Evolutionary conservation across 1,284 basidiomycete genomes (phyloP).

Genomic region (Schizopora paradoxa): DNA sequence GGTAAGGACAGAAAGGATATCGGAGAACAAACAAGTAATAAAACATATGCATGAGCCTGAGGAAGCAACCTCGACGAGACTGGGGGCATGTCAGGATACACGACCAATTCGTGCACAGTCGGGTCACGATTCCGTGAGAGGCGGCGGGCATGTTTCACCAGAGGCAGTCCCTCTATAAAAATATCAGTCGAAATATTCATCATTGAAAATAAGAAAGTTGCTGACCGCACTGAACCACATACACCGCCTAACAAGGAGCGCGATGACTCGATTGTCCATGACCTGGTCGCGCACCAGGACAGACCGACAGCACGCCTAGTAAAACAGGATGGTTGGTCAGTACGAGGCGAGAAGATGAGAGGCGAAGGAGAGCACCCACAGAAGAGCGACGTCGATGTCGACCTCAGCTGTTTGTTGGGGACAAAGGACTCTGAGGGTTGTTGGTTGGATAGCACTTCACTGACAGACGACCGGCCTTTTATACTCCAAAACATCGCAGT

Average conservation of each 20-base stretch:
- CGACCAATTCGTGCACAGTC: too few species aligned
- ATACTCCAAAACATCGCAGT: too few species aligned
- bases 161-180: constrained; percentile 4
- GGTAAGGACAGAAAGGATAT: too few species aligned
- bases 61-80: too few species aligned
- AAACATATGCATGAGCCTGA: too few species aligned
- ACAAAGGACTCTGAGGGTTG: too few species aligned
- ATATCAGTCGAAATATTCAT: neutral
- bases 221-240: neutral
- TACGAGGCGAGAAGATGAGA: neutral
- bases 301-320: neutral
- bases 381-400: too few species aligned
- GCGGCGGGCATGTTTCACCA: constrained; percentile 8
- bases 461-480: too few species aligned
- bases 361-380: neutral
- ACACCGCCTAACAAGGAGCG: constrained; percentile 19
- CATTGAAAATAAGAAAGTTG: neutral
- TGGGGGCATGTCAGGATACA: too few species aligned
- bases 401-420: too few species aligned
- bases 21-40: too few species aligned
- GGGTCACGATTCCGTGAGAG: constrained; percentile 15
- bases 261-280: constrained; percentile 16
- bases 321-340: neutral
- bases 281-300: constrained; percentile 1
- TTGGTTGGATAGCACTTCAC: too few species aligned